Evolutionary conservation across 257 asterid genomes (phyloP).

Genomic region (Nicotiana tomentosiformis): DNA sequence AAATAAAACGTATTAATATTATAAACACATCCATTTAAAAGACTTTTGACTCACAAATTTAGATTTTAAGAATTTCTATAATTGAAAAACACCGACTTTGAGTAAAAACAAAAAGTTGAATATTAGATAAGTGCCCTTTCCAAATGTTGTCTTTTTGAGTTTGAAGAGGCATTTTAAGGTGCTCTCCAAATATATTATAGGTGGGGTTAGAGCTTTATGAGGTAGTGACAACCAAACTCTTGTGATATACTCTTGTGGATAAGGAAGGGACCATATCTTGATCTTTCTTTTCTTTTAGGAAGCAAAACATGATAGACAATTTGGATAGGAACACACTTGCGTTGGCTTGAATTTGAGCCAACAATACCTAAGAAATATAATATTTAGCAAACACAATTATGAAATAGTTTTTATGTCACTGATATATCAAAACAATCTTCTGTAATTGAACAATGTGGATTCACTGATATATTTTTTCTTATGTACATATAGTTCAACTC

Average conservation of each 20-base stretch:
- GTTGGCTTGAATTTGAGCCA: neutral
- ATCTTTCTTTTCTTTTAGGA: neutral
- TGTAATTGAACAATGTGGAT: too few species aligned
- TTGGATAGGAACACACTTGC: neutral
- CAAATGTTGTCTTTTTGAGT: neutral
- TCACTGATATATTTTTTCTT: too few species aligned
- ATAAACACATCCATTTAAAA: too few species aligned
- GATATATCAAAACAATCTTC: too few species aligned
- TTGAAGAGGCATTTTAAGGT: slow-evolving; percentile 4
- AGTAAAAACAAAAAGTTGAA: too few species aligned
- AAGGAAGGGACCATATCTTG: neutral
- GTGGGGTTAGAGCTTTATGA: neutral
- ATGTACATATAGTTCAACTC: too few species aligned
- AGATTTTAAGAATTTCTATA: too few species aligned
- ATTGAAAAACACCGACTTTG: too few species aligned
- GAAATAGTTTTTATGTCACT: neutral
- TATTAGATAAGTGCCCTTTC: neutral
- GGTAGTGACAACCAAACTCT: neutral
- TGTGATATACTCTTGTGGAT: neutral
- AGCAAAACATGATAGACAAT: neutral
- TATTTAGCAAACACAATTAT: neutral
- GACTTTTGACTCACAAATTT: too few species aligned
- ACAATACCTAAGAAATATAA: neutral
- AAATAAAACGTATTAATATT: too few species aligned
- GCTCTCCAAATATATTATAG: neutral